These are phyloP conservation scores for Suhomyces prunicola DNA, from an alignment of 805 yeast genomes.

Conservation along the genomic window DNA sequence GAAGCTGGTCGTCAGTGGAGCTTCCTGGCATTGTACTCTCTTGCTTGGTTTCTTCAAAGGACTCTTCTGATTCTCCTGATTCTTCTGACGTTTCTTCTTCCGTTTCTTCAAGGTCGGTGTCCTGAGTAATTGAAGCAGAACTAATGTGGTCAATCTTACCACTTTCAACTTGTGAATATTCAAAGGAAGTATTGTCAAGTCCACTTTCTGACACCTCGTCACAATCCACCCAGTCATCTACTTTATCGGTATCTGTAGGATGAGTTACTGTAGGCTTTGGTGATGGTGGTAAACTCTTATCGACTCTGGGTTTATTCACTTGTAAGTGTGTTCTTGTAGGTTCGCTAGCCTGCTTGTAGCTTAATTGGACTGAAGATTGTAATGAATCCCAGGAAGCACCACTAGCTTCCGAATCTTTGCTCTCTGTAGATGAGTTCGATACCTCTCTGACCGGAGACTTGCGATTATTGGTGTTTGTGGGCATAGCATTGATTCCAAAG, in stretches of 20 bases:
- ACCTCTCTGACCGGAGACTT: background rate
- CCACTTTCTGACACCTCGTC: background rate
- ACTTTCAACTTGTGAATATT: background rate
- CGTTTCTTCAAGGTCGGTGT: background rate
- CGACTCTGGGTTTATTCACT: background rate
- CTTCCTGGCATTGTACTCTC: background rate
- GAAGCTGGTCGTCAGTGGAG: background rate
- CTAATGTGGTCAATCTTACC: background rate
- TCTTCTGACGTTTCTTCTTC: background rate
- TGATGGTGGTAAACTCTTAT: background rate
- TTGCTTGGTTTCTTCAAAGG: conserved; percentile 3
- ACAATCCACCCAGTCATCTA: conserved; percentile 3
- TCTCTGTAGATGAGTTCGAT: conserved; percentile 1
- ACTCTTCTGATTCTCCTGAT: background rate
- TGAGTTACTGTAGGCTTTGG: background rate
- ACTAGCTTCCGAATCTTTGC: conserved; percentile 7
- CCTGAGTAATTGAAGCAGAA: background rate
- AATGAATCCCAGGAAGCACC: conserved; percentile 27
- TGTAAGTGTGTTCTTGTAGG: background rate
- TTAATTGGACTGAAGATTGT: conserved; percentile 23
- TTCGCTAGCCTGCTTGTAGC: background rate
- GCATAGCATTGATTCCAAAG: background rate
- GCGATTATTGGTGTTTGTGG: background rate
- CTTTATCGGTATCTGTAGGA: background rate
- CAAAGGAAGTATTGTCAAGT: background rate